Conservation (phyloP, 305 asterid species). For the Rubia peregrina region DNA sequence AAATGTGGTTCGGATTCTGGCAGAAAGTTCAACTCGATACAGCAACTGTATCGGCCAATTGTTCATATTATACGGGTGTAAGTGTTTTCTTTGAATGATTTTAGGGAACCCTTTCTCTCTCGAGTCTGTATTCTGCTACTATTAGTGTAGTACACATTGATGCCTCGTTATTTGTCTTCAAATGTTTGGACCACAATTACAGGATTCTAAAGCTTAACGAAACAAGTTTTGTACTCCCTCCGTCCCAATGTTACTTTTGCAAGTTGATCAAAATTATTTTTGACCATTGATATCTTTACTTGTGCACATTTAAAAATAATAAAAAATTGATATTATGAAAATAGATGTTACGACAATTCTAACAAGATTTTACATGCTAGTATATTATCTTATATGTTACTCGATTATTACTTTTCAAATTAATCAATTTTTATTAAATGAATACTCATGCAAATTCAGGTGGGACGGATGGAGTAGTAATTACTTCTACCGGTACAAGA, state of each 20-base stretch:
- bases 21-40: neutral
- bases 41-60: neutral
- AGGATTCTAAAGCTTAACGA: neutral
- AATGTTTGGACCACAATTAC: conserved; percentile 8
- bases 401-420: too few relatives aligned
- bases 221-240: neutral
- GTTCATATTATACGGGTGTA: neutral
- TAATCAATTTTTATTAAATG: too few relatives aligned
- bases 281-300: too few relatives aligned
- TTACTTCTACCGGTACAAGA: neutral
- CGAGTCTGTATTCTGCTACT: neutral
- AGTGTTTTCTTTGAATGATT: neutral
- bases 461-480: too few relatives aligned
- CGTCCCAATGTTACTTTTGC: too few relatives aligned
- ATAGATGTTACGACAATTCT: too few relatives aligned
- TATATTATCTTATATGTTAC: too few relatives aligned
- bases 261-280: too few relatives aligned
- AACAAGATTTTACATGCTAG: too few relatives aligned
- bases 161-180: neutral
- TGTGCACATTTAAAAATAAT: too few relatives aligned
- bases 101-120: neutral
- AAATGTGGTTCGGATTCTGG: neutral
- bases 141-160: neutral
- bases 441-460: too few relatives aligned
- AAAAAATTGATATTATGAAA: too few relatives aligned